These are phyloP conservation scores for Comarum palustre DNA, from an alignment of 306 rosid genomes.

Conservation along the genomic window DNA sequence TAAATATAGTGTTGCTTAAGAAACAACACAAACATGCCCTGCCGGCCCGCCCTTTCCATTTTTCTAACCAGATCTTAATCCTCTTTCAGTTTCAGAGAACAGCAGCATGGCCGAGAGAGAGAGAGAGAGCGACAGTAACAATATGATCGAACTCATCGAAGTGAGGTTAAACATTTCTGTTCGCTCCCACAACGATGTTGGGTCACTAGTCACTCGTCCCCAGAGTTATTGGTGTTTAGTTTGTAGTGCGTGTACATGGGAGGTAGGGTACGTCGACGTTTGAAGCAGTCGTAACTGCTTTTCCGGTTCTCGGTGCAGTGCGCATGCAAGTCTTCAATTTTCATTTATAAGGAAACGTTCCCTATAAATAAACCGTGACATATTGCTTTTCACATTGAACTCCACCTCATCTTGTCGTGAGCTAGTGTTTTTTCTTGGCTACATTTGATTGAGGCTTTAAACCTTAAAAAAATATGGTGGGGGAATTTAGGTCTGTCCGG, in stretches of 20 bases:
- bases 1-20: background rate
- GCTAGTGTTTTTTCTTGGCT: background rate
- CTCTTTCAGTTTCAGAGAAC: no score
- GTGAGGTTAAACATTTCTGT: background rate
- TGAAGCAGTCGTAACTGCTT: slow-evolving; percentile 5
- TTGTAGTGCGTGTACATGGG: background rate
- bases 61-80: background rate
- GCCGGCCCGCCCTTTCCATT: background rate
- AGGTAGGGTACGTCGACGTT: background rate
- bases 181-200: background rate
- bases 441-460: no score
- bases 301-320: slow-evolving; percentile 4
- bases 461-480: no score
- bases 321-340: background rate
- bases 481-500: no score
- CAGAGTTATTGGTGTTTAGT: no score
- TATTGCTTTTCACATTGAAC: background rate
- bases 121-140: background rate
- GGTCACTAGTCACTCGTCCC: background rate
- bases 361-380: background rate
- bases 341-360: no score
- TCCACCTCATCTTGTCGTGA: background rate
- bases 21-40: background rate
- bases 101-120: background rate
- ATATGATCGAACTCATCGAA: background rate